Percentiles rank a stretch among this genome's conserved stretches.
These are phyloP conservation scores for Discostella stelligeroides DNA, from an alignment of 108 stramenopile species.

Conservation along the genomic window DNA sequence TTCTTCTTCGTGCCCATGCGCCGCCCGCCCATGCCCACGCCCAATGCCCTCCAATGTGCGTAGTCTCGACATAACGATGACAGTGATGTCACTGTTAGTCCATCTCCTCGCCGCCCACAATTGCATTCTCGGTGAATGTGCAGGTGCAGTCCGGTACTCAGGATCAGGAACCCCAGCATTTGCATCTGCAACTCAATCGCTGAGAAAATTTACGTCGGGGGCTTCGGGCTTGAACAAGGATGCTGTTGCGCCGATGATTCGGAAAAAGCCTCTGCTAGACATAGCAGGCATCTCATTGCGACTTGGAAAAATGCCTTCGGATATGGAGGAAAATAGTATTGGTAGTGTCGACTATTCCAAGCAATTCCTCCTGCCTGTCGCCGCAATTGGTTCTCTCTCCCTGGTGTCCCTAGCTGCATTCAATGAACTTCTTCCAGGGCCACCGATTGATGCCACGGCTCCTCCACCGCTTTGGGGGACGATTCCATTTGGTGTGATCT, in stretches of 20 bases:
- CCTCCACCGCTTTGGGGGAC: slow-evolving; percentile 28
- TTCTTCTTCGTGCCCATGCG: too few species aligned
- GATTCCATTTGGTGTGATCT: slow-evolving; percentile 29
- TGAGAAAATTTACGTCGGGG: too few species aligned
- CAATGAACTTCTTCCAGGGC: slow-evolving; percentile 30
- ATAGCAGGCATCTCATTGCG: background rate
- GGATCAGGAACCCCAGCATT: slow-evolving; percentile 6
- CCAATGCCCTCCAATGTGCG: too few species aligned
- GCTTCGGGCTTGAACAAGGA: too few species aligned
- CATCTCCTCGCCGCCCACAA: background rate
- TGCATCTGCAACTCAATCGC: background rate
- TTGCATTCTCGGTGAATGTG: too few species aligned
- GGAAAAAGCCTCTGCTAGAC: too few species aligned
- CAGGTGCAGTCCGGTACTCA: background rate
- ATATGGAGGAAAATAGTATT: background rate
- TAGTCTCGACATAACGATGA: too few species aligned
- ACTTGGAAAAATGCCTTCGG: background rate
- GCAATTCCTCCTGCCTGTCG: slow-evolving; percentile 16
- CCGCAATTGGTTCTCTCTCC: slow-evolving; percentile 19
- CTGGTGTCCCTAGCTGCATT: slow-evolving; percentile 32
- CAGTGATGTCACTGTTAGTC: too few species aligned
- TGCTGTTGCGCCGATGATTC: too few species aligned
- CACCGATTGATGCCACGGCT: slow-evolving; percentile 38
- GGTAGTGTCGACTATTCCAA: background rate
- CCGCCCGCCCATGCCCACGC: too few species aligned